Conservation (phyloP, 179 eudicot species). For the Nepenthes alata region DNA sequence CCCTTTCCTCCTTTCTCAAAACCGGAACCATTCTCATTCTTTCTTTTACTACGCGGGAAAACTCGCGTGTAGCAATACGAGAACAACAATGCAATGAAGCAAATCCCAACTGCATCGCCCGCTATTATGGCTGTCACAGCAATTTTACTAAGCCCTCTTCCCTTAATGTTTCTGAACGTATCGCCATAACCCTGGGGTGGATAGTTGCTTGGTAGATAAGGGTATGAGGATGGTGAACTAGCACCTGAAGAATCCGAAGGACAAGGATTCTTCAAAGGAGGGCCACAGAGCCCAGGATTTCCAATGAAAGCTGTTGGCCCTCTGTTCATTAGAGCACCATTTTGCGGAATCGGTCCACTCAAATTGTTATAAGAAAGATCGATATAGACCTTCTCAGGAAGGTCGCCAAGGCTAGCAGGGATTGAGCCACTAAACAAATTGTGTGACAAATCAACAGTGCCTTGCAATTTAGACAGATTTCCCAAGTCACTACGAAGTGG, state of each 20-base stretch:
- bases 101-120: conserved; percentile 72
- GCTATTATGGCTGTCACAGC: conserved; percentile 40
- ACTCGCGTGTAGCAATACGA: conserved; percentile 63
- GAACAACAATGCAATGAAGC: conserved; percentile 71
- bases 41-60: conserved; percentile 33
- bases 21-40: conserved; percentile 22
- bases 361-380: conserved; percentile 78
- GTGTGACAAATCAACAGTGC: conserved; percentile 83
- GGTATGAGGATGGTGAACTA: conserved; percentile 43
- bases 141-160: conserved; percentile 45
- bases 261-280: conserved; percentile 74
- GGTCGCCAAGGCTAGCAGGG: conserved; percentile 77
- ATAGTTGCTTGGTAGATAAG: conserved; percentile 43
- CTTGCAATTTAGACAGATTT: conserved; percentile 63
- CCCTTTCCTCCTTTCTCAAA: conserved; percentile 35
- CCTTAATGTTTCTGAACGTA: conserved; percentile 19
- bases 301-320: conserved; percentile 97
- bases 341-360: conserved; percentile 85
- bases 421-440: conserved; percentile 73
- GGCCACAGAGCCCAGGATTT: conserved; percentile 81
- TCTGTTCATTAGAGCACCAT: conserved; percentile 78
- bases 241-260: conserved; percentile 18
- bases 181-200: conserved; percentile 21
- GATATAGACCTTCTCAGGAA: conserved; percentile 89
- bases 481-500: conserved; percentile 63